phyloP scores from a whole-genome alignment of 2,329 filamentous ascomycete genomes.

The Hypomyces rosellus region DNA sequence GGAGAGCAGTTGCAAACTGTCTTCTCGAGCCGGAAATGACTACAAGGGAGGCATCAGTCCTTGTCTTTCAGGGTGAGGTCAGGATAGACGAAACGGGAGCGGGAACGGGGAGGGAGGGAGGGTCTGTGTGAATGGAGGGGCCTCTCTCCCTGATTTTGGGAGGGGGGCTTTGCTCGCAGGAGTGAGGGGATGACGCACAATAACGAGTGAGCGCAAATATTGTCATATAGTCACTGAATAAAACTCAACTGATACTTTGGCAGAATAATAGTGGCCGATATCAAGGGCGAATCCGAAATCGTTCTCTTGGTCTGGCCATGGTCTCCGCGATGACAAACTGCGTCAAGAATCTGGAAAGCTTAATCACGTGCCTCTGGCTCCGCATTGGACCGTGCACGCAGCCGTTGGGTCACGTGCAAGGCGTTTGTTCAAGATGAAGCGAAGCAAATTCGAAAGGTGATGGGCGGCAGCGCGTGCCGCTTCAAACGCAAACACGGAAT shows the following conservation, averaged over 20 bases:
- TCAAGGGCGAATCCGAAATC: slow-evolving; percentile 18
- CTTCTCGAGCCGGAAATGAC: slow-evolving; percentile 19
- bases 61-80: slow-evolving; percentile 20
- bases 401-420: slow-evolving; percentile 6
- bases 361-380: slow-evolving; percentile 10
- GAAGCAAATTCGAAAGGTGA: not conserved
- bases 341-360: slow-evolving; percentile 10
- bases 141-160: not conserved
- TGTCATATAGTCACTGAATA: slow-evolving; percentile 27
- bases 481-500: too few species aligned
- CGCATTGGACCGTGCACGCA: slow-evolving; percentile 7
- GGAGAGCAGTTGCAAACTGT: slow-evolving; percentile 15
- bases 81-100: slow-evolving; percentile 14
- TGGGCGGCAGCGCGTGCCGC: too few species aligned
- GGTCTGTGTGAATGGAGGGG: slow-evolving; percentile 11
- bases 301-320: slow-evolving; percentile 12
- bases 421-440: not conserved
- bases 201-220: slow-evolving; percentile 28
- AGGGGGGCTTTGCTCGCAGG: slow-evolving; percentile 1
- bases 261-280: slow-evolving; percentile 33
- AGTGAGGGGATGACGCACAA: slow-evolving; percentile 23
- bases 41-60: slow-evolving; percentile 15
- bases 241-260: slow-evolving; percentile 34
- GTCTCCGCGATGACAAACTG: slow-evolving; percentile 17
- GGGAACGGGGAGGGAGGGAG: slow-evolving; percentile 8